A percentile compares a stretch with the other conserved stretches of the same genome.
These are phyloP conservation scores for Lunasporangiospora selenospora DNA, from an alignment of 192 early-diverging fungal genomes.

Conservation along the genomic window DNA sequence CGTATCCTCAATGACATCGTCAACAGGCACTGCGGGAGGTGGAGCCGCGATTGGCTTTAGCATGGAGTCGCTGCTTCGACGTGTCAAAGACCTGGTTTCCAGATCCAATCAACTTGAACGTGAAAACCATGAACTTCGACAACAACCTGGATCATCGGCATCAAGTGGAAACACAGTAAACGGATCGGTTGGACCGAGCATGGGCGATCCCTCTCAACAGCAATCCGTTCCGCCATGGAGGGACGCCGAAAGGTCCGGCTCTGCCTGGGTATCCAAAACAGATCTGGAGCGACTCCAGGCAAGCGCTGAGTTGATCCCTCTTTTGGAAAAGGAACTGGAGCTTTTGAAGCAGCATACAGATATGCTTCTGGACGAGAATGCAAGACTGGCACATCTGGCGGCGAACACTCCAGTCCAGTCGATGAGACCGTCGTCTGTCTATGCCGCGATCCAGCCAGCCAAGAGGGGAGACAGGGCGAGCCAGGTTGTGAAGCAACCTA, in stretches of 20 bases:
- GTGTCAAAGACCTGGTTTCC: slow-evolving; percentile 24
- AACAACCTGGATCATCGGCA: background rate
- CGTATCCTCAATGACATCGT: background rate
- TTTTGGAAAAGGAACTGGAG: slow-evolving; percentile 50
- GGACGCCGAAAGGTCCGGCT: background rate
- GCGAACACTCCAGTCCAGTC: slow-evolving; percentile 4
- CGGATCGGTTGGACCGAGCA: no score
- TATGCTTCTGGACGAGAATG: slow-evolving; percentile 37
- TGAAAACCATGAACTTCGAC: slow-evolving; percentile 13
- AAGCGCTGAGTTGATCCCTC: slow-evolving; percentile 19
- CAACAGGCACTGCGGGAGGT: background rate
- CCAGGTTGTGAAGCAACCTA: slow-evolving; percentile 11
- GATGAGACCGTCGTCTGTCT: background rate
- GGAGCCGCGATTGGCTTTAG: slow-evolving; percentile 23
- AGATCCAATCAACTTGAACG: slow-evolving; percentile 20
- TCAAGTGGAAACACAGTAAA: no score
- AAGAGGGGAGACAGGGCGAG: no score
- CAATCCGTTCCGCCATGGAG: no score
- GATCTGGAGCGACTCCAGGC: slow-evolving; percentile 44
- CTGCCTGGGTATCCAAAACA: slow-evolving; percentile 17
- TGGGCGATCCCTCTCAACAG: no score
- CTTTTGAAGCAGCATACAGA: slow-evolving; percentile 43
- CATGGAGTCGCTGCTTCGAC: slow-evolving; percentile 29
- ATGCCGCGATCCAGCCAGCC: background rate
- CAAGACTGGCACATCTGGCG: slow-evolving; percentile 22